Evolutionary conservation across 2,329 filamentous ascomycete genomes (phyloP), one percentile per base, ranked within the genome.

Genomic region (Fusarium oxysporum): DNA sequence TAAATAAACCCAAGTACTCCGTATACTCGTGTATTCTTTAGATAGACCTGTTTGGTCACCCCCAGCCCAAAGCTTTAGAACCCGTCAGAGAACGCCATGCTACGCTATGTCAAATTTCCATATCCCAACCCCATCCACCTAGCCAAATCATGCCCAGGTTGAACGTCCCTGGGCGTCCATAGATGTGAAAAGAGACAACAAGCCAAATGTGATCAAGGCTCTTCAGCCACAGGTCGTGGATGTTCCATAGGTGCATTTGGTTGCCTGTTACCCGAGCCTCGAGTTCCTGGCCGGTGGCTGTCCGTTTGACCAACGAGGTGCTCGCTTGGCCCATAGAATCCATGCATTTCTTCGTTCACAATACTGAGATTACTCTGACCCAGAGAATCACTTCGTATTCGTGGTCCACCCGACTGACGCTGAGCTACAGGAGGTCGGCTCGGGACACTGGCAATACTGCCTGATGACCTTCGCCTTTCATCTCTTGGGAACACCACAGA

Each of bases 321-420:
- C 54, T 84, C 77, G 6, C 75, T 62, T 3, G 85, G 82, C 2
- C 86, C 86, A 62, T 87, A 85, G 41, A 86, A 83, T 6, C 86
- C 86, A 58, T 88, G 86, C 56, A 86, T 80, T 63, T 86, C 85
- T 73, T 88, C 86, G 48, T 78, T 81, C 37, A 87, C 83, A 5
- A 76, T 73, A 23, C 72, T 75, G 37, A 81, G 65, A 40, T 72
- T 56, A 9, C 66, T 66, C 43, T 75, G 76, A 1, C 73, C 76
- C 4, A 73, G 40, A 1, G 76, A 78, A 35, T 78, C 76, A 23
- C 76, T 78, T 9, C 76, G 68, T 53, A 65, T 62, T 65, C 75
- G 71, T 65, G 67, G 70, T 21, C 79, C 78, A 43, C 80, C 81
- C 23, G 77, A 72, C 62, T 72, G 64, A 30, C 81, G 76, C 21